Base-by-base conservation (phyloP, 73 alveolate species). In the Uronychia binucleata region DNA sequence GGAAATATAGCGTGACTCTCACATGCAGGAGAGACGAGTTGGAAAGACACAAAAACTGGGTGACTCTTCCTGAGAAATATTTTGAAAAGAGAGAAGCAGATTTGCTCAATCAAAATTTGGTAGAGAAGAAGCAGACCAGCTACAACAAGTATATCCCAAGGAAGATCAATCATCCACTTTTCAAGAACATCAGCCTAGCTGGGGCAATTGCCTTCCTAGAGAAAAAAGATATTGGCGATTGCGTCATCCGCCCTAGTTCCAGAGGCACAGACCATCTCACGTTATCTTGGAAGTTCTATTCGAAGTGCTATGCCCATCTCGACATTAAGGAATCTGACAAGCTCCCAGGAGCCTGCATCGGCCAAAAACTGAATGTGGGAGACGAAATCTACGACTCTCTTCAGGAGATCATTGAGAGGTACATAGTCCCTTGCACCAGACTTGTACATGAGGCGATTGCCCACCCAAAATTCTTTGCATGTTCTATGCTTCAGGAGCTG, bases 261-360 rank as follows among this genome's bases (percentile, higher is more conserved):
- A 87, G 93, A 30, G 98, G 98, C 25, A 86, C 77, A 58, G 96
- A 96, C 85, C 97, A 95, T 82, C 59, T 97, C 67, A 97, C 99
- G 13, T 86, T 94, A 29, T 93, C 98, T 35, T 97, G 98, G 97
- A 96, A 97, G 84, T 97, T 97, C 91, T 94, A 95, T 85, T 91
- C 93, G 34, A 85, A 82, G 34, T 91, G 91, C 35, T 86, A 92
- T 35, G 91, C 94, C 33, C 99, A 97, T 87, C 87, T 96, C 58
- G 98, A 97, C 84, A 94, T 97, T 75, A 57, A 31, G 30, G 99
- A 96, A 90, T 93, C 86, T 59, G 97, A 94, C 33, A 93, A 95
- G 77, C 80, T 95, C 25, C 94, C 96, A 0, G 97, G 97, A n/a
- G 95, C 88, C 46, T 91, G 82, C 59, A 95, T 96, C 31, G 98